A percentile compares a stretch with the other conserved stretches of the same genome.
Conservation (phyloP, 306 rosid genomes). For the Dalbergia cultrata region DNA sequence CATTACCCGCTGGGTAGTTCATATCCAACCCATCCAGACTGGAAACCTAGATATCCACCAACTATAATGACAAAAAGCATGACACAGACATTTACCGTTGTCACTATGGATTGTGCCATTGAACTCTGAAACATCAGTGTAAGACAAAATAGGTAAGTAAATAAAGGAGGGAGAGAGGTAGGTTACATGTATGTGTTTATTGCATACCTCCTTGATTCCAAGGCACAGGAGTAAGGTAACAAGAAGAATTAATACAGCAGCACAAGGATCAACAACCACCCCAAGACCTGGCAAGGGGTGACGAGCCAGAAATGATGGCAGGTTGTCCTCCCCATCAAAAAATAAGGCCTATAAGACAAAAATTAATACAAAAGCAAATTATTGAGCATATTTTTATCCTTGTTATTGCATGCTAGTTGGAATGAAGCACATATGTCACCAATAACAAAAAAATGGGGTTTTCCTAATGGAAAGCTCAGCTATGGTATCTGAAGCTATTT, state of each 20-base stretch:
- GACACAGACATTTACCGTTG: slow-evolving; percentile 64
- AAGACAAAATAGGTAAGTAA: slow-evolving; percentile 25
- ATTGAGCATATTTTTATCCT: background rate
- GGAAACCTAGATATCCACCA: slow-evolving; percentile 76
- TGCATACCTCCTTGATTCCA: slow-evolving; percentile 74
- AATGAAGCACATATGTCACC: background rate
- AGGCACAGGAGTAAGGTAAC: slow-evolving; percentile 68
- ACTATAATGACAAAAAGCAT: slow-evolving; percentile 66
- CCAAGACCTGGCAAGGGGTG: slow-evolving; percentile 69
- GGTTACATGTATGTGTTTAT: background rate
- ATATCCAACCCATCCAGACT: slow-evolving; percentile 79
- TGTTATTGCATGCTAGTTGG: slow-evolving; percentile 23
- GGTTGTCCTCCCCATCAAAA: slow-evolving; percentile 66
- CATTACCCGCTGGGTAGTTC: slow-evolving; percentile 71
- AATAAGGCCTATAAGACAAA: slow-evolving; percentile 66
- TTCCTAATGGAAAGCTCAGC: slow-evolving; percentile 1
- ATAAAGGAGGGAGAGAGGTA: background rate
- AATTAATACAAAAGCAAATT: slow-evolving; percentile 13
- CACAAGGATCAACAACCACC: slow-evolving; percentile 79
- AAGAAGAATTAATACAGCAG: slow-evolving; percentile 64
- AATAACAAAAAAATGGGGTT: background rate
- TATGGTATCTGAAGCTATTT: slow-evolving; percentile 1
- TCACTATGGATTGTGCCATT: slow-evolving; percentile 65
- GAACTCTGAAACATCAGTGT: slow-evolving; percentile 70
- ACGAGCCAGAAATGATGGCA: slow-evolving; percentile 67